Conservation (phyloP, 1,284 basidiomycete species). For the Sporisorium graminicola region DNA sequence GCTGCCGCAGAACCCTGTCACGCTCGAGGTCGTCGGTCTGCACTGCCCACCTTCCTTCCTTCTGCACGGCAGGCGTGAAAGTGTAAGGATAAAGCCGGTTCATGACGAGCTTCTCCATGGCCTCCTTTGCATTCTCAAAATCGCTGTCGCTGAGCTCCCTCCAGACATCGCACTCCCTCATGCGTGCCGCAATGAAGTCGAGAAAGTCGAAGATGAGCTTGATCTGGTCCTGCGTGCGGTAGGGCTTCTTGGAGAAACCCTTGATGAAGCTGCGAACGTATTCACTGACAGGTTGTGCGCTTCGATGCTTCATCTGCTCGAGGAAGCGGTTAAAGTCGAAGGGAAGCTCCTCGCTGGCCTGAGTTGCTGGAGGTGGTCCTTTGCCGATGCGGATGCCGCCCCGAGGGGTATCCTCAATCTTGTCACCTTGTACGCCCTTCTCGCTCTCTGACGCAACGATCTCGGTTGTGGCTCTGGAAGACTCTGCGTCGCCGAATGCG, state of each 20-base stretch:
- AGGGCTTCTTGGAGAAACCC: conserved; percentile 68
- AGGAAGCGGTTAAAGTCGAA: conserved; percentile 69
- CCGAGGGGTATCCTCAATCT: conserved; percentile 7
- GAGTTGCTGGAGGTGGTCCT: conserved; percentile 55
- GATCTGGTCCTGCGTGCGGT: conserved; percentile 65
- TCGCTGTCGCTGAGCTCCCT: conserved; percentile 76
- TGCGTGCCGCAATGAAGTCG: conserved; percentile 66
- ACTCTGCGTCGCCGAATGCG: not conserved
- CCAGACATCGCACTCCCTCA: conserved; percentile 65
- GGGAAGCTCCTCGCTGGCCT: conserved; percentile 59
- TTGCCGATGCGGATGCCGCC: conserved; percentile 57
- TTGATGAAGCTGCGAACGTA: conserved; percentile 69
- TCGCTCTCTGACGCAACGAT: not conserved
- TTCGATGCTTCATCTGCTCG: conserved; percentile 68
- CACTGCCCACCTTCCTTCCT: conserved; percentile 65
- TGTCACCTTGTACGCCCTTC: not conserved
- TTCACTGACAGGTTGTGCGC: conserved; percentile 66
- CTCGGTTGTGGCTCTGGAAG: not conserved
- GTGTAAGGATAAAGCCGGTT: conserved; percentile 82
- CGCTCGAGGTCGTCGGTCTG: conserved; percentile 94
- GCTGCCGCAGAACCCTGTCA: conserved; percentile 88
- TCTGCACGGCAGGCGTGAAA: conserved; percentile 65
- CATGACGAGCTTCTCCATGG: conserved; percentile 99
- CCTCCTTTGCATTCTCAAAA: conserved; percentile 96
- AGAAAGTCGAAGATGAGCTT: conserved; percentile 70